Evolutionary conservation across 306 rosid species (phyloP), one percentile per base, ranked within the genome.

Genomic region (Quercus rubra): DNA sequence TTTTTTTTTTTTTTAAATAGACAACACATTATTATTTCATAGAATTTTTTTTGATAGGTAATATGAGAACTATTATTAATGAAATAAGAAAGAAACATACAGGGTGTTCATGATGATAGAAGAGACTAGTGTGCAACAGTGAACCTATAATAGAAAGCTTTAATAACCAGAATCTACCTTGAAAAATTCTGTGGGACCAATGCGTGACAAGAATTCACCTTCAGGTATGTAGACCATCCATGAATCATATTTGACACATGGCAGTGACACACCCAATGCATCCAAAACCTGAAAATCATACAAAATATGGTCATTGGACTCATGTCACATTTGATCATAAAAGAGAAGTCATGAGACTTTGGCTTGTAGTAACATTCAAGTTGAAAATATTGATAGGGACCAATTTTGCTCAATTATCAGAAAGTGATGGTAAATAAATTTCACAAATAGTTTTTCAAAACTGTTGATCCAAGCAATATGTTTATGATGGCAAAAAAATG

Each of bases 141-240:
- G 30, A 51, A 52, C 15, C 73, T 17, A 55, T 25, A 19, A 73
- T 63, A 51, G 52, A 20, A 52, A 33, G 56, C 4, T 23, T 5
- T 54, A 61, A 71, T 5, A 62, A 73, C 66, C 46, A 25, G 21
- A 57, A 4, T 70, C 77, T 79, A 91, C 94, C 90, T 92, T 92
- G 89, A 85, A 87, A 81, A 94, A 94, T 41, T 94, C 97, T 0
- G 97, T 86, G 56, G 97, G 98, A 15, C 98, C 98, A 71, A 94
- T 92, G 76, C 97, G 97, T 3, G 98, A 94, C 78, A 92, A 79
- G 87, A 94, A 91, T 76, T 92, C 88, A 71, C 90, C 98, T 83
- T 94, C 97, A 33, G 98, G 98, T 23, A 94, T 63, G 70, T 92
- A 85, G 52, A 94, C 98, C 97, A 81, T 94, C 98, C 98, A 94